Conservation (phyloP, 73 alveolate species). For the Symbiodinium natans region DNA sequence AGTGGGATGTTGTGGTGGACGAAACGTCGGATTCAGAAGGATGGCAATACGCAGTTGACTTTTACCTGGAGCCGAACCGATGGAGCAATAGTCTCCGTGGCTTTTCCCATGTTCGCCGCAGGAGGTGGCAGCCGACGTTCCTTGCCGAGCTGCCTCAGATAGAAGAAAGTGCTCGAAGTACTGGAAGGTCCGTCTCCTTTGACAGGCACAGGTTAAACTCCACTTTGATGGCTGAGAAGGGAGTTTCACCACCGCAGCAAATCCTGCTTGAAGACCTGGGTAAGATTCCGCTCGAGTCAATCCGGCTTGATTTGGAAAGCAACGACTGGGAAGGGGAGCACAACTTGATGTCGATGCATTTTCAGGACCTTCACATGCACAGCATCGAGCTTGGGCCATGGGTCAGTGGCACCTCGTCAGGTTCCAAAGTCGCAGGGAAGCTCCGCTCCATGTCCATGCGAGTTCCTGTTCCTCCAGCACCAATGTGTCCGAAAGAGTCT, state of each 20-base stretch:
- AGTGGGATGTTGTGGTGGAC: constrained; percentile 72
- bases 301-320: constrained; percentile 57
- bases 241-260: constrained; percentile 62
- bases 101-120: constrained; percentile 88
- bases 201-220: constrained; percentile 31
- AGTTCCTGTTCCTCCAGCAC: constrained; percentile 85
- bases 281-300: constrained; percentile 8
- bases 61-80: constrained; percentile 49
- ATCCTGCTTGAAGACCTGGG: constrained; percentile 53
- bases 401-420: constrained; percentile 34
- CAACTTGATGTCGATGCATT: constrained; percentile 58
- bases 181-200: background rate
- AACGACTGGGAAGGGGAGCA: constrained; percentile 41
- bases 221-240: constrained; percentile 65
- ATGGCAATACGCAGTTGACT: constrained; percentile 80
- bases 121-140: constrained; percentile 90
- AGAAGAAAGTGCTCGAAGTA: background rate
- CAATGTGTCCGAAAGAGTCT: constrained; percentile 87
- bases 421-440: constrained; percentile 66
- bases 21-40: constrained; percentile 49
- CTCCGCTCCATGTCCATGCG: constrained; percentile 82
- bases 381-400: constrained; percentile 60
- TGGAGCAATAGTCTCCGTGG: constrained; percentile 59
- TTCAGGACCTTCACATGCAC: constrained; percentile 11
- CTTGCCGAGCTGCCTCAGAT: background rate